Evolutionary conservation across 192 early-diverging fungal genomes (phyloP), one percentile per base, ranked within the genome.

Genomic region (Chytriomyces sp.): DNA sequence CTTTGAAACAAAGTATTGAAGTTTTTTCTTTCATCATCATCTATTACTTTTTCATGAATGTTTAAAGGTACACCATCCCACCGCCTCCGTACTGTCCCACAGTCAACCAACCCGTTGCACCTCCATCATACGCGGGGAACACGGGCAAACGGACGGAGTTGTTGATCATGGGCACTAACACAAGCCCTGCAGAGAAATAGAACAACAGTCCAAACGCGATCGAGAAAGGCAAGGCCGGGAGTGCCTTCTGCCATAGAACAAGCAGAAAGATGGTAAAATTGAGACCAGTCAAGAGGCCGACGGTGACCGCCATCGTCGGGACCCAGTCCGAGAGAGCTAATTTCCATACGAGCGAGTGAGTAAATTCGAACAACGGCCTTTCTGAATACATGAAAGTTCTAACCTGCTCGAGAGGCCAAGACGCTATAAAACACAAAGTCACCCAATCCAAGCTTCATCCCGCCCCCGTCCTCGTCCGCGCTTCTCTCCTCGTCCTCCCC

Each of bases 401-500:
- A 75, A 92, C 89, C 88, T 78, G 93, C 92, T 62, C 89, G 78
- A 6, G 88, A 88, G 34, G 93, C 84, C 65, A 95, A 73, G 6
- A 95, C 93, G 70, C 88, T 90, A 62, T 95, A 95, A 73, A 95
- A 95, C 5, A 95, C 93, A 85, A 95, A 95, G 70, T 95, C 93
- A 30, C 93, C 93, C 34, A 95, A 70, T 7, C 93, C 93, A n/a
- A 95, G 72, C 71, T 94, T 94, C 40, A 95, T 65, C 37, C 93
- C 93, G 26, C 84, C 82, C 55, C 85, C 67, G 71, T 89, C 85
- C 25, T 72, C 88, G 72, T 76, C 78, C n/a, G n/a, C n/a, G n/a
- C n/a, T n/a, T n/a, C n/a, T n/a, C 10, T 84, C 72, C 6, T 84
- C 84, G 8, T 66, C 75, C 2, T 44, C 69, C 38, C 77, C 74